Conservation (phyloP, 352 stramenopile species). For the Pythium biforme region DNA sequence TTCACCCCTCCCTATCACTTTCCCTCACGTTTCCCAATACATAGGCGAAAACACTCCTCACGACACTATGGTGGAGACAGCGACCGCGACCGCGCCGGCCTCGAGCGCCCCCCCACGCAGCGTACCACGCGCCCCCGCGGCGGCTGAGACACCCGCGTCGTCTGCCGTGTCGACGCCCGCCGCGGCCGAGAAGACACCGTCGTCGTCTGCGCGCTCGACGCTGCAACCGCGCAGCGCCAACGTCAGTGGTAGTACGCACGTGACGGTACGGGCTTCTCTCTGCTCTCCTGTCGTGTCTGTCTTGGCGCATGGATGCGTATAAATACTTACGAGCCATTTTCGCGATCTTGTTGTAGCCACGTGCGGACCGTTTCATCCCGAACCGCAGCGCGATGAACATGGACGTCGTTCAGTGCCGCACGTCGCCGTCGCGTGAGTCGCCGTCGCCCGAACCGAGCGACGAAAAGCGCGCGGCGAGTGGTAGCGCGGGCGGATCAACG, state of each 20-base stretch:
- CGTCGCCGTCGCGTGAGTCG: constrained; percentile 34
- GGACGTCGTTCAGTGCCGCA: constrained; percentile 71
- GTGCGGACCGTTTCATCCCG: constrained; percentile 80
- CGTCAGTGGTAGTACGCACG: constrained; percentile 15
- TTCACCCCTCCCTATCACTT: neutral
- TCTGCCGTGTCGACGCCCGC: neutral
- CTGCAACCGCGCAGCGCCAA: constrained; percentile 24
- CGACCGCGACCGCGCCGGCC: constrained; percentile 1
- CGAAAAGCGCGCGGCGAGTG: constrained; percentile 19
- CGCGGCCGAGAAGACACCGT: constrained; percentile 9
- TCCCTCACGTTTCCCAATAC: neutral
- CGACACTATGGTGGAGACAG: constrained; percentile 16
- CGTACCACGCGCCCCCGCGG: neutral
- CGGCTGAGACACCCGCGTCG: neutral
- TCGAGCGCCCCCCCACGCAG: neutral
- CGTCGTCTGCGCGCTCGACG: constrained; percentile 14
- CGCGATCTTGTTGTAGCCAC: constrained; percentile 24
- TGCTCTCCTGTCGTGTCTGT: neutral
- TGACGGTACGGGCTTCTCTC: constrained; percentile 11
- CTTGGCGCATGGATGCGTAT: neutral
- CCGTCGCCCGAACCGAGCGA: constrained; percentile 29
- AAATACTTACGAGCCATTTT: neutral
- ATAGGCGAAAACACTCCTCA: neutral
- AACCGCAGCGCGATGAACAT: constrained; percentile 88
- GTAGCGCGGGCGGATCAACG: constrained; percentile 7